Evolutionary conservation across 2,329 filamentous ascomycete genomes (phyloP).

Genomic region (Apiospora saccharicola): DNA sequence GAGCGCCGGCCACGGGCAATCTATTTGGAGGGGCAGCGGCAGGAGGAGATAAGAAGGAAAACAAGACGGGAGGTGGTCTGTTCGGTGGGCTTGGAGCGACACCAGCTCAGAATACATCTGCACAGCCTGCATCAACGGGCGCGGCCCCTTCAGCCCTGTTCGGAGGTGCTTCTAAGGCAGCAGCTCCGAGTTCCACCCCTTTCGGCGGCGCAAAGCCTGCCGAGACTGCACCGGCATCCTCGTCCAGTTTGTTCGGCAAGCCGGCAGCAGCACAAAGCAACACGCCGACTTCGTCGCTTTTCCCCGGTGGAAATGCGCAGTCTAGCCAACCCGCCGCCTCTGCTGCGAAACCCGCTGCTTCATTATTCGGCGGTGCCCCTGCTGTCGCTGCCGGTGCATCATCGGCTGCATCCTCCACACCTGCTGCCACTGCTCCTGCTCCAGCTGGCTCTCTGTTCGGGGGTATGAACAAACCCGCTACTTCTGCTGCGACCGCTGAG

Average conservation of each 20-base stretch:
- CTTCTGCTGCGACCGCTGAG: slow-evolving; percentile 38
- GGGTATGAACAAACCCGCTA: slow-evolving; percentile 32
- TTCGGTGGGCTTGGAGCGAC: slow-evolving; percentile 42
- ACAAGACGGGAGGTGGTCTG: slow-evolving; percentile 39
- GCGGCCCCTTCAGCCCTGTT: slow-evolving; percentile 31
- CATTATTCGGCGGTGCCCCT: slow-evolving; percentile 34
- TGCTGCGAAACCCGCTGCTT: slow-evolving; percentile 32
- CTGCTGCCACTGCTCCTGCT: slow-evolving; percentile 30
- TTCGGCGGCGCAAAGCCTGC: slow-evolving; percentile 36
- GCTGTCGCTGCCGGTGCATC: slow-evolving; percentile 21
- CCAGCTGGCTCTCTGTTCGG: slow-evolving; percentile 33
- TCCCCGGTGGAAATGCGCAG: slow-evolving; percentile 4
- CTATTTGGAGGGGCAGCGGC: slow-evolving; percentile 31
- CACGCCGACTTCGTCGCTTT: slow-evolving; percentile 31
- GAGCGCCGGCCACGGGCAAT: slow-evolving; percentile 53
- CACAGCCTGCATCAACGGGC: slow-evolving; percentile 35
- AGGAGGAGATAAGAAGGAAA: slow-evolving; percentile 30
- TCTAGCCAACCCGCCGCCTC: slow-evolving; percentile 32
- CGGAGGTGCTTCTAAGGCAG: slow-evolving; percentile 22
- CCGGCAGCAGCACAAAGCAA: slow-evolving; percentile 23
- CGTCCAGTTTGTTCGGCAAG: slow-evolving; percentile 33
- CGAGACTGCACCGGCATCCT: slow-evolving; percentile 28
- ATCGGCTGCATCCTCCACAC: slow-evolving; percentile 33
- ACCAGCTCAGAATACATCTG: slow-evolving; percentile 39
- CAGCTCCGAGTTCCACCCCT: slow-evolving; percentile 24